A percentile compares a stretch with the other conserved stretches of the same genome.
Evolutionary conservation across 108 stramenopile genomes (phyloP).

Genomic region (Cyclotella distinguenda): DNA sequence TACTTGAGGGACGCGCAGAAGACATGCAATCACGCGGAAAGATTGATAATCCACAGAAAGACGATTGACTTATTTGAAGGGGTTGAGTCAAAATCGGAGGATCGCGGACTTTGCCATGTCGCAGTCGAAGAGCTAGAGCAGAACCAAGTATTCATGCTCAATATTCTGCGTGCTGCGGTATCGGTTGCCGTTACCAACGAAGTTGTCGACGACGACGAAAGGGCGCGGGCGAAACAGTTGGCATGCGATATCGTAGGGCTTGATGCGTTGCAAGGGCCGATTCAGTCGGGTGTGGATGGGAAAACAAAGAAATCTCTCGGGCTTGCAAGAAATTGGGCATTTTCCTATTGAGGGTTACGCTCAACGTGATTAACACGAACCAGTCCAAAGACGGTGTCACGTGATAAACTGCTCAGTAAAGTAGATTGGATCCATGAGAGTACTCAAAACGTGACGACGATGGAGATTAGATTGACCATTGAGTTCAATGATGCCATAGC

Average conservation of each 20-base stretch:
- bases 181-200: conserved; percentile 23
- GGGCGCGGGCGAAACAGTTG: conserved; percentile 13
- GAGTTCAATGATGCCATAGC: conserved; percentile 12
- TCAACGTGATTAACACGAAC: too few relatives aligned
- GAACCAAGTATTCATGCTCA: conserved; percentile 40
- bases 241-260: conserved; percentile 34
- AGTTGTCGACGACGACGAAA: conserved; percentile 2
- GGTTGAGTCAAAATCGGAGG: conserved; percentile 29
- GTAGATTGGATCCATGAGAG: conserved; percentile 1
- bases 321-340: conserved; percentile 24
- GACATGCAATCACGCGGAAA: conserved; percentile 28
- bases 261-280: conserved; percentile 11
- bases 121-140: conserved; percentile 35
- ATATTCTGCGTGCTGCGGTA: conserved; percentile 49
- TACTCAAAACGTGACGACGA: conserved; percentile 17
- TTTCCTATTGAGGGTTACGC: conserved; percentile 12
- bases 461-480: conserved; percentile 14
- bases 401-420: conserved; percentile 14
- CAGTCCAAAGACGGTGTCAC: too few relatives aligned
- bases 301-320: conserved; percentile 28
- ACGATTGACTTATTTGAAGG: conserved; percentile 47
- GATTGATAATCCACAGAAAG: conserved; percentile 29
- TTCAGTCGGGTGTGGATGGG: conserved; percentile 16
- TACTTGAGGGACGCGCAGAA: conserved; percentile 23
- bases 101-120: conserved; percentile 45